Conservation (phyloP, 192 early-diverging fungal species). For the Coemansia guatemalensis region DNA sequence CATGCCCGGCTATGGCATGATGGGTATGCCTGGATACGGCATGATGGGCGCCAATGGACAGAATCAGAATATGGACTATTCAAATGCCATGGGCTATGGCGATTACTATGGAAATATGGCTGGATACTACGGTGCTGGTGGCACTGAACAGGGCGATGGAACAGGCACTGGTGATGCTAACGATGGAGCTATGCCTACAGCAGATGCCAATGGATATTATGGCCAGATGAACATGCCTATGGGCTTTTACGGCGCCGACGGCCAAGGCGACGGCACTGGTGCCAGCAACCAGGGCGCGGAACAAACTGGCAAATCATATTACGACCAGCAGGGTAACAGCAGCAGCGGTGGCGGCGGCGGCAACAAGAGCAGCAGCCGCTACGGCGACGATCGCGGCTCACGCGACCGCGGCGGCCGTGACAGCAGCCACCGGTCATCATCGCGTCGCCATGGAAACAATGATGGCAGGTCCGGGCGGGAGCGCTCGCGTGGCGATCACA, state of each 20-base stretch:
- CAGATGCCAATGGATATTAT: conserved; percentile 24
- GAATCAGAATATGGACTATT: conserved; percentile 17
- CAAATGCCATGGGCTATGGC: conserved; percentile 32
- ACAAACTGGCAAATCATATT: conserved; percentile 6
- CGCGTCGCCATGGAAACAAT: conserved; percentile 31
- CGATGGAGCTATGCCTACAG: conserved; percentile 3
- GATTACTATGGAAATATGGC: conserved; percentile 38
- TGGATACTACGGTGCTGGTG: conserved; percentile 22
- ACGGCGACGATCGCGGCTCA: conserved; percentile 20
- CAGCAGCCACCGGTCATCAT: conserved; percentile 32
- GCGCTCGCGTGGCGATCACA: conserved; percentile 29
- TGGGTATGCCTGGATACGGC: conserved; percentile 21
- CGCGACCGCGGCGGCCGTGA: conserved; percentile 7
- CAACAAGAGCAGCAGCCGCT: conserved; percentile 11
- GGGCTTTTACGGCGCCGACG: conserved; percentile 36
- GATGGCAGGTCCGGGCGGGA: conserved; percentile 30
- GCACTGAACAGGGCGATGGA: conserved; percentile 18
- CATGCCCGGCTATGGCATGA: conserved; percentile 12
- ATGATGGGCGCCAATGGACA: conserved; percentile 20
- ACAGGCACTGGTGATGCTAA: conserved; percentile 9
- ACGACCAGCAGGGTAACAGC: conserved; percentile 15
- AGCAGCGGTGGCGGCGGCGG: background rate
- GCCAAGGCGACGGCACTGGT: conserved; percentile 25
- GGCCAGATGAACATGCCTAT: conserved; percentile 38
- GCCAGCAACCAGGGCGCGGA: conserved; percentile 8